These are phyloP conservation scores for Candida silvatica DNA, from an alignment of 805 yeast species.

Conservation along the genomic window DNA sequence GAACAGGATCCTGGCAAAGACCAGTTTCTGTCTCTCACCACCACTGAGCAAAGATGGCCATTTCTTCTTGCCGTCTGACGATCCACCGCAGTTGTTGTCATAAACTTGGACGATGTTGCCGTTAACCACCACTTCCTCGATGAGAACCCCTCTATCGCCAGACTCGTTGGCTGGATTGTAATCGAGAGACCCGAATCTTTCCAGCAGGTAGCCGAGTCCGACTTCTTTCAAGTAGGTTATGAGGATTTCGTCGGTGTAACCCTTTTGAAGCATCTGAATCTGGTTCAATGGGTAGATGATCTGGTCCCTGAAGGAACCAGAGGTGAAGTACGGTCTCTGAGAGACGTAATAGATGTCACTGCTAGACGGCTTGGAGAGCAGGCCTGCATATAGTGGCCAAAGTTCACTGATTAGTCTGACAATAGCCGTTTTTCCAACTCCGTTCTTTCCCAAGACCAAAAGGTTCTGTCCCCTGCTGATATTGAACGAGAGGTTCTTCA, in stretches of 20 bases:
- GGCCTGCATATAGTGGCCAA: conserved; percentile 84
- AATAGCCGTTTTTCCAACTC: conserved; percentile 84
- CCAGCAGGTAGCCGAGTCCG: conserved; percentile 69
- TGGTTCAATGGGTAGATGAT: conserved; percentile 79
- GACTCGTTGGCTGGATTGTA: conserved; percentile 25
- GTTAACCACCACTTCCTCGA: conserved; percentile 19
- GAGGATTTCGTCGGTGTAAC: conserved; percentile 62
- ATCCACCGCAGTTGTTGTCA: conserved; percentile 18
- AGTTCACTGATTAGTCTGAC: conserved; percentile 77
- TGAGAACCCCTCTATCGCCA: conserved; percentile 7
- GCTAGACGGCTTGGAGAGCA: conserved; percentile 66
- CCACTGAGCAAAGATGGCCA: conserved; percentile 94
- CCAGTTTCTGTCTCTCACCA: conserved; percentile 89
- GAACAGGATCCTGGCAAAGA: conserved; percentile 79
- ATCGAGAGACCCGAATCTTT: conserved; percentile 48
- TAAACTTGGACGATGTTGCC: conserved; percentile 18
- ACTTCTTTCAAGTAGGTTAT: conserved; percentile 65
- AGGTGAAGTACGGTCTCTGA: conserved; percentile 75
- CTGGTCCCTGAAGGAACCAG: conserved; percentile 84
- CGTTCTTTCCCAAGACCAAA: conserved; percentile 78
- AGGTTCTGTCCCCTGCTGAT: conserved; percentile 58
- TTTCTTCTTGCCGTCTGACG: conserved; percentile 19
- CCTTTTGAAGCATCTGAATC: conserved; percentile 66
- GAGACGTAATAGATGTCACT: conserved; percentile 72
- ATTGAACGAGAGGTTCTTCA: conserved; percentile 55